Percentiles rank a stretch among this genome's conserved stretches.
phyloP scores from a whole-genome alignment of 2,329 filamentous ascomycete genomes.

The Aspergillus oerlinghausenensis region DNA sequence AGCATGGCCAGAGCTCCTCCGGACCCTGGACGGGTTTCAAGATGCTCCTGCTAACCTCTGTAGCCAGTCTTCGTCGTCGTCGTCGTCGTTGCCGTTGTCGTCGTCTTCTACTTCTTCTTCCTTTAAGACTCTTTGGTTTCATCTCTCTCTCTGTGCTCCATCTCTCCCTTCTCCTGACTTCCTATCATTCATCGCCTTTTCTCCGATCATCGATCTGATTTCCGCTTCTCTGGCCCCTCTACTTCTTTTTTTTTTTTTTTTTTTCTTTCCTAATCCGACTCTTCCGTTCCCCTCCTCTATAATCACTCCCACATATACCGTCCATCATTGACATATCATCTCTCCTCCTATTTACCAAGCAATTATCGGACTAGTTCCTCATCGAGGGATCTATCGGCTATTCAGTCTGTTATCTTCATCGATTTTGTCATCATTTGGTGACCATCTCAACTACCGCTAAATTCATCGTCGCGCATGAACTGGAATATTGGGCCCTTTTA shows the following conservation, averaged over 20 bases:
- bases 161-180: background rate
- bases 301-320: background rate
- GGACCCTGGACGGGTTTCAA: constrained; percentile 23
- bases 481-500: background rate
- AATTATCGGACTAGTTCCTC: background rate
- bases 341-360: background rate
- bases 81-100: constrained; percentile 2
- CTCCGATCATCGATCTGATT: background rate
- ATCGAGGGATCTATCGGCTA: background rate
- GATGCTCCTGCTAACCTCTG: constrained; percentile 9
- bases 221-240: background rate
- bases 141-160: background rate
- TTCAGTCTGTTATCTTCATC: background rate
- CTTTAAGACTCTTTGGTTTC: constrained; percentile 3
- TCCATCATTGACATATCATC: constrained; percentile 1
- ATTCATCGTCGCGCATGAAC: background rate
- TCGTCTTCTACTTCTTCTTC: constrained; percentile 9
- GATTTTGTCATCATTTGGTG: background rate
- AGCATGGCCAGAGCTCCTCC: constrained; percentile 20
- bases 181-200: background rate
- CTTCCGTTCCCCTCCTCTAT: background rate
- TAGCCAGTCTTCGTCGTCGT: background rate
- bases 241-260: background rate
- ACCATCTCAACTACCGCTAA: background rate
- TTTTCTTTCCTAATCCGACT: background rate